phyloP scores from a whole-genome alignment of 805 yeast genomes.

The Kregervanrija fluxuum region DNA sequence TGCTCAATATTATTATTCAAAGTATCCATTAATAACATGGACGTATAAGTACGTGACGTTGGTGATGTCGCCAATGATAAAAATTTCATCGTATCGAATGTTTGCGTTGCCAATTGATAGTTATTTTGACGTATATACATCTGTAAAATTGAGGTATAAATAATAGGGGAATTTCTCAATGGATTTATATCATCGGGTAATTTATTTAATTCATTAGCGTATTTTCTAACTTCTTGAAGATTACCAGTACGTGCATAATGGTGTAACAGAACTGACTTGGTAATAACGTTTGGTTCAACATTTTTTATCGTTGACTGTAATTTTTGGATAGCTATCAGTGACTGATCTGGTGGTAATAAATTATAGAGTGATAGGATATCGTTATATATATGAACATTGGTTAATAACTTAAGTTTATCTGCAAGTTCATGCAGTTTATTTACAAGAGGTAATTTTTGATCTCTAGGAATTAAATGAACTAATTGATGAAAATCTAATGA shows the following conservation, averaged over 20 bases:
- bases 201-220: conserved; percentile 27
- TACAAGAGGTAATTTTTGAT: conserved; percentile 28
- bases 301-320: conserved; percentile 6
- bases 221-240: conserved; percentile 32
- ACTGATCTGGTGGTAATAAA: conserved; percentile 11
- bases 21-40: conserved; percentile 61
- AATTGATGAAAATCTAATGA: conserved; percentile 29
- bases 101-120: conserved; percentile 55
- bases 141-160: conserved; percentile 54
- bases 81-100: conserved; percentile 84
- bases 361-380: conserved; percentile 29
- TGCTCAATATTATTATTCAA: conserved; percentile 59
- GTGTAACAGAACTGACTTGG: conserved; percentile 38
- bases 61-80: conserved; percentile 62
- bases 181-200: conserved; percentile 10
- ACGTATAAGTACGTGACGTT: conserved; percentile 57
- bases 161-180: conserved; percentile 17
- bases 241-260: conserved; percentile 35
- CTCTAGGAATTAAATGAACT: conserved; percentile 35
- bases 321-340: conserved; percentile 5
- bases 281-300: conserved; percentile 28
- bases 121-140: conserved; percentile 48
- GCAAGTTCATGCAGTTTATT: conserved; percentile 32
- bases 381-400: conserved; percentile 30
- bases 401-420: conserved; percentile 25